These are phyloP conservation scores for Blastomyces emzantsi DNA, from an alignment of 2,329 filamentous ascomycete genomes.

Conservation along the genomic window DNA sequence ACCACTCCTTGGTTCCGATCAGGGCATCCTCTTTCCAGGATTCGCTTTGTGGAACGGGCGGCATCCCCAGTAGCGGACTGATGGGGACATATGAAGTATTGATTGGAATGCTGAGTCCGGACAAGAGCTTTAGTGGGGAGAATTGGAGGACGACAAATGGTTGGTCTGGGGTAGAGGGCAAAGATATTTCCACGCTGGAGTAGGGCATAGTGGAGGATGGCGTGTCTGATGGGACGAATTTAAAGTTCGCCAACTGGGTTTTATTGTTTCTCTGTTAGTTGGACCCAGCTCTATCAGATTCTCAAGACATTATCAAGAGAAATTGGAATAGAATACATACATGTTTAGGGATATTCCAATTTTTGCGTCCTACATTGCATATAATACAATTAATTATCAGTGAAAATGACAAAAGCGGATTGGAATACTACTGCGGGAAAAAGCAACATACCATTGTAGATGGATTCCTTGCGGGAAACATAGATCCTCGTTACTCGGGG, in stretches of 20 bases:
- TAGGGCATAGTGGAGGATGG: slow-evolving; percentile 1
- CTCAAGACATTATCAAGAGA: not conserved
- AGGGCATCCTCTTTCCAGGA: slow-evolving; percentile 1
- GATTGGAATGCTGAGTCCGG: not conserved
- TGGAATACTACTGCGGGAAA: not conserved
- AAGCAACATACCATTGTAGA: slow-evolving; percentile 1
- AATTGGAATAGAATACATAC: not conserved
- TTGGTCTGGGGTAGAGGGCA: slow-evolving; percentile 2
- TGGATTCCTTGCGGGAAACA: slow-evolving; percentile 1
- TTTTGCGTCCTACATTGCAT: not conserved
- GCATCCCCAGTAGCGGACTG: not conserved
- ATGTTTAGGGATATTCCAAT: slow-evolving; percentile 8
- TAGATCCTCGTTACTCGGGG: slow-evolving; percentile 6
- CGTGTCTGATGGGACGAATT: slow-evolving; percentile 5
- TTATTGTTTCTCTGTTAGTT: not conserved
- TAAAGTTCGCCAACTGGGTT: slow-evolving; percentile 5
- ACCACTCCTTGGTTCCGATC: slow-evolving; percentile 3
- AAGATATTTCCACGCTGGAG: slow-evolving; percentile 1
- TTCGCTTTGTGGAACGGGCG: slow-evolving; percentile 1
- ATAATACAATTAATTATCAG: not conserved
- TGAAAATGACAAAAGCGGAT: not conserved
- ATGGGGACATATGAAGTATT: not conserved
- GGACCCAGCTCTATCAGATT: not conserved
- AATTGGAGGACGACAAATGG: slow-evolving; percentile 4
- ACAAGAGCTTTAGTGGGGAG: not conserved